phyloP scores from a whole-genome alignment of 768 basidiomycete genomes.

The Mycena olivaceomarginata region DNA sequence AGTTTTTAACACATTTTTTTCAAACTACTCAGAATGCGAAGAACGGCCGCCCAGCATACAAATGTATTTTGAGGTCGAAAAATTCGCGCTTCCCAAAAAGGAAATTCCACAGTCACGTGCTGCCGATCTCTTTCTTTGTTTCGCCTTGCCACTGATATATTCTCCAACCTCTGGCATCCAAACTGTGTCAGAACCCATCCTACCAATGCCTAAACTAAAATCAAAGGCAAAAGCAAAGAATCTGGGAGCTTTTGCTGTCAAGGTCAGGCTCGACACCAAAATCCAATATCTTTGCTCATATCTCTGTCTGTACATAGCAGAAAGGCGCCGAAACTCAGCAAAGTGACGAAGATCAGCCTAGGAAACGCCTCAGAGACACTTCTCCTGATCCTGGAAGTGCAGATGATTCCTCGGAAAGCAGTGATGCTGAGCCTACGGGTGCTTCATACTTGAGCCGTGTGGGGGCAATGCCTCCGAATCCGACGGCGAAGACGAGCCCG shows the following conservation, averaged over 20 bases:
- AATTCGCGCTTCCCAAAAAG: too few relatives aligned
- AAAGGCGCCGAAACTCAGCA: neutral
- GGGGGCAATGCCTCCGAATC: neutral
- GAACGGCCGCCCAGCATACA: neutral
- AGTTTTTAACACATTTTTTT: too few relatives aligned
- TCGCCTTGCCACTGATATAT: too few relatives aligned
- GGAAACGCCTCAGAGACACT: neutral
- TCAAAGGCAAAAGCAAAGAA: too few relatives aligned
- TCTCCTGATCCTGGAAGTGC: neutral
- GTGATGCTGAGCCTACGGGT: neutral
- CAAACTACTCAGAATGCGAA: neutral
- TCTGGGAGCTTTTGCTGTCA: slow-evolving; percentile 2
- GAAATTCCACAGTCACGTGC: slow-evolving; percentile 9
- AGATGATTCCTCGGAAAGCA: neutral
- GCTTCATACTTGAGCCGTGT: neutral
- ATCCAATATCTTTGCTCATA: too few relatives aligned
- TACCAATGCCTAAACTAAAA: too few relatives aligned
- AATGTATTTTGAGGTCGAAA: slow-evolving; percentile 4
- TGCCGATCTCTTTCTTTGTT: neutral
- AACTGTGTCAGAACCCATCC: too few relatives aligned
- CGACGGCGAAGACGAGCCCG: neutral
- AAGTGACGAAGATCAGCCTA: neutral
- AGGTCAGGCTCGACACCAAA: neutral
- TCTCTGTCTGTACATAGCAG: neutral
- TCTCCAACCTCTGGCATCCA: too few relatives aligned